Base-by-base conservation (phyloP, 495 filamentous ascomycete genomes). In the Annulohypoxylon maeteangense region DNA sequence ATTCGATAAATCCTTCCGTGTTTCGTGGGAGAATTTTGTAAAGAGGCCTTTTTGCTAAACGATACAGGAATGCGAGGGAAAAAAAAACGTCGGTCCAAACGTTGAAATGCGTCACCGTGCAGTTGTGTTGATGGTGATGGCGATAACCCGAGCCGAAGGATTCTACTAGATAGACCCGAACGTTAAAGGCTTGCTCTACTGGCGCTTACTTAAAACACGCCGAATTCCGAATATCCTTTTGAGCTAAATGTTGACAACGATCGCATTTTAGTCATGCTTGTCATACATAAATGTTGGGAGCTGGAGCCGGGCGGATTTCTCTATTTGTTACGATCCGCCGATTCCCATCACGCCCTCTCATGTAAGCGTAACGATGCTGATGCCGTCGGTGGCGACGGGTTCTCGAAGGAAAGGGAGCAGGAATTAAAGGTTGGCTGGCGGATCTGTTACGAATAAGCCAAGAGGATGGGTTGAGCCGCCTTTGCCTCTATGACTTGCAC, bases 1-100 rank as follows among this genome's bases (percentile, higher is more conserved):
- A 59, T 48, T 71, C 48, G 62, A 61, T 10, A 29, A 44, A 71
- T 71, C 68, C 68, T 66, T 62, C 57, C 56, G 56, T 42, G 68
- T 71, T 71, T 71, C 68, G 67, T n/a, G 65, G 60, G 31, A 47
- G n/a, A 34, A 25, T 25, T 6, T 51, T 51, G 23, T 25, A 32
- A 20, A 54, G 32, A 31, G 27, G 50, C 50, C 27, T n/a, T 54
- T 55, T 45, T 55, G 47, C 11, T 23, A 22, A n/a, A 18, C 14
- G 16, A 32, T 22, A 53, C 47, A 59, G 42, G 42, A 25, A 67
- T 27, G 54, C 29, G 11, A 12, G 45, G n/a, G 36, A 38, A 47
- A 65, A 20, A 22, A 10, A 34, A 7, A 25, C 0, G 20, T 20
- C 45, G 59, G 45, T 29, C 20, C 50, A 34, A 62, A 44, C 59